These are phyloP conservation scores for Termitomyces sp. DNA, from an alignment of 768 basidiomycete genomes.

Conservation along the genomic window DNA sequence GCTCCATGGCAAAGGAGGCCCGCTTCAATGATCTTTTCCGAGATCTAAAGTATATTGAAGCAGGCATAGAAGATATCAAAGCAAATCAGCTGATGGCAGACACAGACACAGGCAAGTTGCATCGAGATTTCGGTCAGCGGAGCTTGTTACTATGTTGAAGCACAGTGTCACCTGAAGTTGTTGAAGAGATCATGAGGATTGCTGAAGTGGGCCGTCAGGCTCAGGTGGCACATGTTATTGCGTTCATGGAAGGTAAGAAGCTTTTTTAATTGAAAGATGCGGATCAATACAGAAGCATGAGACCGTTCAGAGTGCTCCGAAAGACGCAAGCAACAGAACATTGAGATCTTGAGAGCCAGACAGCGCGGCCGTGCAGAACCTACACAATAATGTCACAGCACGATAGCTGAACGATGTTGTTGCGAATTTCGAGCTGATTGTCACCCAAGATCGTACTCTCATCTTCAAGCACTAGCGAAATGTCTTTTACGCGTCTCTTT, in stretches of 20 bases:
- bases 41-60: constrained; percentile 10
- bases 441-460: not conserved
- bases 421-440: not conserved
- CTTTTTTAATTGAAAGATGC: not conserved
- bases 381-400: not conserved
- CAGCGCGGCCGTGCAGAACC: not conserved
- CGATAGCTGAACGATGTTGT: not conserved
- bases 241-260: constrained; percentile 14
- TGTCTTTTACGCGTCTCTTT: not conserved
- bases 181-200: constrained; percentile 12
- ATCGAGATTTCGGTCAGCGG: not conserved
- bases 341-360: constrained; percentile 2
- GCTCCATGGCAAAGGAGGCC: constrained; percentile 8
- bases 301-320: constrained; percentile 9
- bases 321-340: constrained; percentile 5
- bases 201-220: constrained; percentile 12
- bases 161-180: constrained; percentile 10
- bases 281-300: constrained; percentile 6
- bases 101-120: constrained; percentile 8
- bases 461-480: too few relatives aligned
- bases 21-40: constrained; percentile 14
- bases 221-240: constrained; percentile 12
- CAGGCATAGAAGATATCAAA: constrained; percentile 4
- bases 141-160: not conserved
- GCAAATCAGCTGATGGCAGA: constrained; percentile 4